Percentiles rank a stretch among this genome's conserved stretches.
Conservation (phyloP, 2,329 filamentous ascomycete genomes). For the Scopulariopsis brevicaulis region DNA sequence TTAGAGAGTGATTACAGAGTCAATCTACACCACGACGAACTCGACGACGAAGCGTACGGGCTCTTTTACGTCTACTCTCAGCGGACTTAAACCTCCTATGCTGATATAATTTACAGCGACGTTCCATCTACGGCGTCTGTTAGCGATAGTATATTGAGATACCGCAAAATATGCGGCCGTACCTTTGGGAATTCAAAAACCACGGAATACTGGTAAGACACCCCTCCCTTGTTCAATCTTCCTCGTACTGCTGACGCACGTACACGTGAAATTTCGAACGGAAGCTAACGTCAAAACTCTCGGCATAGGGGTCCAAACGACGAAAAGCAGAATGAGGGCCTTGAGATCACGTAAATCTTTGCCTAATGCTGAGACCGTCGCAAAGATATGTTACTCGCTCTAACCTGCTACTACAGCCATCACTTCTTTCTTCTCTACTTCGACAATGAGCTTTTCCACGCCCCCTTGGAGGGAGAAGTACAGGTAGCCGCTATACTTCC, state of each 20-base stretch:
- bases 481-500: slow-evolving; percentile 15
- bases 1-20: too few relatives aligned
- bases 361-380: neutral
- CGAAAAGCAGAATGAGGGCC: slow-evolving; percentile 7
- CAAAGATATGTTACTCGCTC: neutral
- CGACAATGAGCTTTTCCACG: slow-evolving; percentile 2
- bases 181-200: slow-evolving; percentile 13
- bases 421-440: slow-evolving; percentile 7
- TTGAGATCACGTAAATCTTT: slow-evolving; percentile 11
- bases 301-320: slow-evolving; percentile 8
- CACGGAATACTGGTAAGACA: slow-evolving; percentile 14
- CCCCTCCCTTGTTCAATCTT: neutral
- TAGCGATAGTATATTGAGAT: slow-evolving; percentile 17
- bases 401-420: slow-evolving; percentile 12
- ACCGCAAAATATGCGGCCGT: slow-evolving; percentile 15
- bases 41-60: neutral
- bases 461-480: slow-evolving; percentile 3
- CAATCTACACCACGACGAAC: neutral
- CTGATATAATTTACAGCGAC: neutral
- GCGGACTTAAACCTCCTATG: too few relatives aligned
- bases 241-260: neutral
- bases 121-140: slow-evolving; percentile 16
- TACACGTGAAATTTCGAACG: neutral
- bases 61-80: neutral
- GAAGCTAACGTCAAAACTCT: neutral